Evolutionary conservation across 768 basidiomycete species (phyloP), one percentile per base, ranked within the genome.

Genomic region (Dioszegia crocea): DNA sequence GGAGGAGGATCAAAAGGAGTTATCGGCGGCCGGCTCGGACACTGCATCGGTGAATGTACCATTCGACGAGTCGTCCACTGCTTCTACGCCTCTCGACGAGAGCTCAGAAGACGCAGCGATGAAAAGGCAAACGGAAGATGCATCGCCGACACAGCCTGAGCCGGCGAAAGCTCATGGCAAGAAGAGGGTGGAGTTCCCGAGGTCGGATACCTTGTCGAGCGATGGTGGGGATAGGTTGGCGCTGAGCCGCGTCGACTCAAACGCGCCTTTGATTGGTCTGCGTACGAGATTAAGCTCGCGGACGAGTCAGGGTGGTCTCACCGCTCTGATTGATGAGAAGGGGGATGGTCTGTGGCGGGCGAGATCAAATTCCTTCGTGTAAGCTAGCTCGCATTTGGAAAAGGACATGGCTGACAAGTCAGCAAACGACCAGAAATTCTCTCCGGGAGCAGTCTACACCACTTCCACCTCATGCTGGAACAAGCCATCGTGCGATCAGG

Each of bases 291-390:
- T 73, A 30, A 70, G 66, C 58, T 68, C 71, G 16, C 57, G 67
- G 38, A 60, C 66, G 1, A 68, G 66, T 60, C 71, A 73, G 30
- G 68, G 68, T 29, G 68, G 68, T 2, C 36, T 73, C 31, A 68
- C 71, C 5, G 71, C 71, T 23, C 45, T 76, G 44, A 55, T 76
- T 9, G 71, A 70, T 48, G 64, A 66, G 26, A 66, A 65, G 24
- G 55, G 59, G 1, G 69, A 75, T 57, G 72, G 74, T 2, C 56
- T 76, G 40, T 94, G 91, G 91, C 81, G 91, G 50, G 89, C 86
- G 11, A 81, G 91, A 66, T 82, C 89, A 48, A 90, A 93, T 77
- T 91, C 90, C 65, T 91, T 89, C 27, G 89, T 88, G 89, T 92
- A 72, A 77, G 89, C 81, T 4, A 48, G 33, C 3, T 14, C 19